Conservation (phyloP, 805 yeast species). For the Starmera caribaea region DNA sequence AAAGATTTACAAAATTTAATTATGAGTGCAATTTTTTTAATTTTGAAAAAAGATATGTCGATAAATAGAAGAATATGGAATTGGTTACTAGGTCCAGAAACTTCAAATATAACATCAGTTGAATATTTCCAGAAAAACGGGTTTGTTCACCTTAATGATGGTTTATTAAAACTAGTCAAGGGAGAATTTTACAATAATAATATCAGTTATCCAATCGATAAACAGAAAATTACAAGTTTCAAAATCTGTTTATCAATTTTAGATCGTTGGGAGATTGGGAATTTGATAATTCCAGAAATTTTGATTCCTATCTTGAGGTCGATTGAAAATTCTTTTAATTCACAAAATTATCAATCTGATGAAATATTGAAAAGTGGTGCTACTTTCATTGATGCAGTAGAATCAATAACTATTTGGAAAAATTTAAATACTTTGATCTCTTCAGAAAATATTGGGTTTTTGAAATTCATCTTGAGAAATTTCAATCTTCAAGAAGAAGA, state of each 20-base stretch:
- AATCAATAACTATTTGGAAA: slow-evolving; percentile 71
- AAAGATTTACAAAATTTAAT: slow-evolving; percentile 51
- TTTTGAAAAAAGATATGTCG: slow-evolving; percentile 85
- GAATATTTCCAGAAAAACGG: slow-evolving; percentile 56
- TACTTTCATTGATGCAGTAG: slow-evolving; percentile 78
- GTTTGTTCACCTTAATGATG: slow-evolving; percentile 35
- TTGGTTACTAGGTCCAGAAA: slow-evolving; percentile 83
- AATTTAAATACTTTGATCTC: slow-evolving; percentile 38
- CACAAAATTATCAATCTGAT: slow-evolving; percentile 19
- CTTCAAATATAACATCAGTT: slow-evolving; percentile 4
- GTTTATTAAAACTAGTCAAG: slow-evolving; percentile 40
- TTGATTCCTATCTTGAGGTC: slow-evolving; percentile 55
- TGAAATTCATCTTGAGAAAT: slow-evolving; percentile 48
- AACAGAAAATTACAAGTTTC: slow-evolving; percentile 40
- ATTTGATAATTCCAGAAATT: slow-evolving; percentile 56
- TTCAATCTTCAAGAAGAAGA: slow-evolving; percentile 85
- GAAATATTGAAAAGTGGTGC: slow-evolving; percentile 51
- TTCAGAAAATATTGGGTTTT: slow-evolving; percentile 32
- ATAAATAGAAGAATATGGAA: slow-evolving; percentile 88
- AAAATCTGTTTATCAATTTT: slow-evolving; percentile 62
- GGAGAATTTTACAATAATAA: slow-evolving; percentile 14
- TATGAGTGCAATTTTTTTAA: slow-evolving; percentile 54
- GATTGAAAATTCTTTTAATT: slow-evolving; percentile 25
- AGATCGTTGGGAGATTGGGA: slow-evolving; percentile 95
- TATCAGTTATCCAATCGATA: slow-evolving; percentile 12